phyloP scores from a whole-genome alignment of 208 protist genomes.

The Trypanosoma melophagium region DNA sequence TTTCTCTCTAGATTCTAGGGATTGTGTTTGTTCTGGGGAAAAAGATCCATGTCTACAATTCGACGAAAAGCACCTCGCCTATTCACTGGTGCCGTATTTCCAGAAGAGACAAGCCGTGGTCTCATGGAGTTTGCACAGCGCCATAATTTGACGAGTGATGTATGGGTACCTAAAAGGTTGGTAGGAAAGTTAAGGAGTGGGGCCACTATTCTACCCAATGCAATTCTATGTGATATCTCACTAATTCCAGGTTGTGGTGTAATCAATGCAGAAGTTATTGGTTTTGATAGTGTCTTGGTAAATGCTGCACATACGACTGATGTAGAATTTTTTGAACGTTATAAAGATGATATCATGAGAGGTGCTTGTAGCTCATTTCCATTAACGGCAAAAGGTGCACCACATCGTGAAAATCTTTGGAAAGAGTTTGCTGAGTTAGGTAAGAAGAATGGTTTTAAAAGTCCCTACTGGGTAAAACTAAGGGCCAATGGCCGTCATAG shows the following conservation, averaged over 20 bases:
- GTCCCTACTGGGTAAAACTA: slow-evolving; percentile 56
- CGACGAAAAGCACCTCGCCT: slow-evolving; percentile 38
- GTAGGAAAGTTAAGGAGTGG: slow-evolving; percentile 31
- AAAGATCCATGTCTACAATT: slow-evolving; percentile 6
- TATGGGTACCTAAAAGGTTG: slow-evolving; percentile 64
- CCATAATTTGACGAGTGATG: slow-evolving; percentile 53
- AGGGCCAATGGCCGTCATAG: slow-evolving; percentile 2
- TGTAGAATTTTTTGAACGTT: slow-evolving; percentile 53
- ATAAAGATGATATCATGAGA: slow-evolving; percentile 38
- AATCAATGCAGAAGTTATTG: slow-evolving; percentile 23
- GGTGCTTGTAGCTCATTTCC: slow-evolving; percentile 18
- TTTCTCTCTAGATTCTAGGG: background rate
- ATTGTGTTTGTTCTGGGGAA: background rate
- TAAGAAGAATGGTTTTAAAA: slow-evolving; percentile 23
- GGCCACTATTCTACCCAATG: slow-evolving; percentile 56
- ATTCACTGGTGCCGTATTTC: slow-evolving; percentile 74
- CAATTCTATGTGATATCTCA: slow-evolving; percentile 61
- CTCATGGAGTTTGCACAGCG: slow-evolving; percentile 54
- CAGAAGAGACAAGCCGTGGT: slow-evolving; percentile 57
- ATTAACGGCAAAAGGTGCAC: slow-evolving; percentile 30
- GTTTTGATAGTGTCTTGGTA: slow-evolving; percentile 53
- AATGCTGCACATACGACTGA: slow-evolving; percentile 78
- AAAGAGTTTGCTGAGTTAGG: slow-evolving; percentile 14
- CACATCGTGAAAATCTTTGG: slow-evolving; percentile 22
- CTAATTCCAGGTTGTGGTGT: slow-evolving; percentile 30